Evolutionary conservation across 768 basidiomycete species (phyloP).

Genomic region (Dioszegia hungarica): DNA sequence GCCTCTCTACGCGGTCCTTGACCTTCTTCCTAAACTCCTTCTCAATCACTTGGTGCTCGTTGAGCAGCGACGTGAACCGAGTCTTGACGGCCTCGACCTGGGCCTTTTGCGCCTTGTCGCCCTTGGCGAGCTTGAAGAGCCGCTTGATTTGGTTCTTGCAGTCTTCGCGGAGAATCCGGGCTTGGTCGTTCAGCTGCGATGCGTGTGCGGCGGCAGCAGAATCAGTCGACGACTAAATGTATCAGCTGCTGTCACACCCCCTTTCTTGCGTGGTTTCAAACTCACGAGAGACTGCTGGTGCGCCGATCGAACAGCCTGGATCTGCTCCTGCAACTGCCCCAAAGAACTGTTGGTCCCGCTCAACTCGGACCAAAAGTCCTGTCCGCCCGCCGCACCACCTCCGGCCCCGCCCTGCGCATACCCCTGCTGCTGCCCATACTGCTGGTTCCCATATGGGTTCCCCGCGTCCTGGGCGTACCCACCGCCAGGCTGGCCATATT

Average conservation of each 20-base stretch:
- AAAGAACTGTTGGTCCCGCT: conserved; percentile 32
- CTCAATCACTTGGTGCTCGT: conserved; percentile 53
- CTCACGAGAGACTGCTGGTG: conserved; percentile 45
- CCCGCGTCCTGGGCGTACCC: conserved; percentile 14
- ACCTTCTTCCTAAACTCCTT: conserved; percentile 53
- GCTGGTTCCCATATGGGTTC: conserved; percentile 22
- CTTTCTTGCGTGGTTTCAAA: conserved; percentile 58
- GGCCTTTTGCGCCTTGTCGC: conserved; percentile 46
- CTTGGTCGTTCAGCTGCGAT: conserved; percentile 40
- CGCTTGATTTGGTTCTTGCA: conserved; percentile 50
- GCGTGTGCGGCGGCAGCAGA: conserved; percentile 35
- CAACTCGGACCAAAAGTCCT: conserved; percentile 44
- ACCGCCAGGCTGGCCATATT: conserved; percentile 11
- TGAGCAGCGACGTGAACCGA: conserved; percentile 51
- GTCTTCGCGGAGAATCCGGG: conserved; percentile 47
- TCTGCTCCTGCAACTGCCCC: conserved; percentile 44
- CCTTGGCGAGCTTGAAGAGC: conserved; percentile 50
- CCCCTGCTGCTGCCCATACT: conserved; percentile 46
- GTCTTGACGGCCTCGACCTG: conserved; percentile 51
- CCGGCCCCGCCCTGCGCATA: conserved; percentile 39
- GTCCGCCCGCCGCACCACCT: conserved; percentile 26
- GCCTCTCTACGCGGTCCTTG: conserved; percentile 52
- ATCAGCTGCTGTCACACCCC: conserved; percentile 54
- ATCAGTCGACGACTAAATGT: conserved; percentile 73
- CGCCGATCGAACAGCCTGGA: conserved; percentile 42